Base-by-base conservation (phyloP, 139 green algal species). In the Gonium pectorale region DNA sequence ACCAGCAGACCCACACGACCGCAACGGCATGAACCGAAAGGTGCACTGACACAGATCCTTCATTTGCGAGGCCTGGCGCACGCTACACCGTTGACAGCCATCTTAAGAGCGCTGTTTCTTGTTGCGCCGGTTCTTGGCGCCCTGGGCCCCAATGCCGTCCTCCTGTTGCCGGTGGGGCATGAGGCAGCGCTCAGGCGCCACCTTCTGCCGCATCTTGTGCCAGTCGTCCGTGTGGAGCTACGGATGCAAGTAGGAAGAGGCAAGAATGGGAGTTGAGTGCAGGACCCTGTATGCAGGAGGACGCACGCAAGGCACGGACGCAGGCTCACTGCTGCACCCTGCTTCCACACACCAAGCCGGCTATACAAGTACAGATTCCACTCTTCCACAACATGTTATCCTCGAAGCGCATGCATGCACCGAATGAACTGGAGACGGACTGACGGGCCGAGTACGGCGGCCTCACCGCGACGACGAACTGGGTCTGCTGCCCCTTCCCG, bases 191-290 rank as follows among this genome's bases (percentile, higher is more conserved):
- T 40, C 60, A 7, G 40, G 56, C 6, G 19, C 38, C 33, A 91
- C 82, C 6, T 84, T 4, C 31, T 49, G 6, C 51, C 85, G 87
- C 88, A 93, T 93, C 27, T 56, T 13, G 51, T 93, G 71, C 94
- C 94, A 97, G 67, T 91, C 89, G 27, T 87, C 69, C 38, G 91
- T 89, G 46, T 83, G 71, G 19, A 75, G 5, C 70, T 72, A 62
- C 11, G 0, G 44, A n/a, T 41, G n/a, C 29, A 27, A 15, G 40
- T 26, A 35, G 29, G 22, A 78, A 43, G 29, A 43, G 31, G 69
- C 9, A 51, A 11, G 37, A 15, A 29, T 31, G 11, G 64, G 35
- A 9, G 29, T 62, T 71, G 35, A 71, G 37, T 37, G 24, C 22
- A 5, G 22, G 67, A 8, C 40, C 9, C 2, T 22, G 43, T 5